A percentile compares a stretch with the other conserved stretches of the same genome.
Evolutionary conservation across 371 early-diverging fungal genomes (phyloP).

Genomic region (Gilbertella persicaria): DNA sequence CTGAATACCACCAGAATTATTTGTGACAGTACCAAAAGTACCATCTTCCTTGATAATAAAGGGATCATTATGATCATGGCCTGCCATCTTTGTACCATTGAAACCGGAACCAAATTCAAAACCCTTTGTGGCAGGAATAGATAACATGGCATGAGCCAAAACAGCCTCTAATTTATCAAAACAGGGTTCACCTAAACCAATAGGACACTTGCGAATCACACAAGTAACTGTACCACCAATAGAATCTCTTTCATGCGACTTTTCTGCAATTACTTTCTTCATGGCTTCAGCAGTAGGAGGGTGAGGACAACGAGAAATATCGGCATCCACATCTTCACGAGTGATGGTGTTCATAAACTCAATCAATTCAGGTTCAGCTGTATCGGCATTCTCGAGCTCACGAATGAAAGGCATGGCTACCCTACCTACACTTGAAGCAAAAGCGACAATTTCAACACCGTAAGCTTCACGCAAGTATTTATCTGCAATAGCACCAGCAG

Average conservation of each 20-base stretch:
- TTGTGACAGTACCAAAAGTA: constrained; percentile 81
- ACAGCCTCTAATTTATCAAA: constrained; percentile 98
- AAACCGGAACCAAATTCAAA: constrained; percentile 97
- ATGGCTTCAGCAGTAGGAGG: constrained; percentile 48
- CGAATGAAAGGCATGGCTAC: constrained; percentile 75
- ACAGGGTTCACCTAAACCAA: constrained; percentile 97
- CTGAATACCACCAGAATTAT: constrained; percentile 96
- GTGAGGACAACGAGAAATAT: constrained; percentile 54
- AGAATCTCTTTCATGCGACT: constrained; percentile 84
- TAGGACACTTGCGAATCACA: constrained; percentile 91
- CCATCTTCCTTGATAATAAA: constrained; percentile 68
- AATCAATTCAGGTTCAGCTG: constrained; percentile 62
- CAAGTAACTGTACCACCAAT: constrained; percentile 98
- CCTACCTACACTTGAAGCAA: constrained; percentile 88
- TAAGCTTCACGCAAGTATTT: constrained; percentile 81
- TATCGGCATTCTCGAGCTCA: constrained; percentile 48
- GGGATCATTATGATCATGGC: constrained; percentile 93
- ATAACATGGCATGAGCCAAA: constrained; percentile 98
- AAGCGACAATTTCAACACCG: constrained; percentile 93
- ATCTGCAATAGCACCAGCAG: constrained; percentile 96
- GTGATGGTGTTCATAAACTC: constrained; percentile 69
- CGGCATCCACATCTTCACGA: constrained; percentile 59
- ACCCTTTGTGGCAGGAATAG: constrained; percentile 97
- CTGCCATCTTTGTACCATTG: constrained; percentile 83
- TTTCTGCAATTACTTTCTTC: constrained; percentile 65